phyloP scores from a whole-genome alignment of 768 basidiomycete genomes.

The Boletus rubroflammeus region DNA sequence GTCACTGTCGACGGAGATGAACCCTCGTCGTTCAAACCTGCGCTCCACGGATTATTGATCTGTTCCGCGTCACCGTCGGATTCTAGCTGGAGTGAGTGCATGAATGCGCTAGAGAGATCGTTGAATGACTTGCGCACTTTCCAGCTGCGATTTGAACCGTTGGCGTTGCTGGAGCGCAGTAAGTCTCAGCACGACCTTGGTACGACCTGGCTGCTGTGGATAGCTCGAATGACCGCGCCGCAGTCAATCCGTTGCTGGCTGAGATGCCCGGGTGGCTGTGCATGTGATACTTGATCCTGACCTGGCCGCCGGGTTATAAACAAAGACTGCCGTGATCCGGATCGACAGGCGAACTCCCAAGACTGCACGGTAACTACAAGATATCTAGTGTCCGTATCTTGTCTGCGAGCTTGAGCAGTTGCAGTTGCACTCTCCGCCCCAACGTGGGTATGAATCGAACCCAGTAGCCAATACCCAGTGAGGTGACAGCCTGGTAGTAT shows the following conservation, averaged over 20 bases:
- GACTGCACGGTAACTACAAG: not conserved
- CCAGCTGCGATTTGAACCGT: not conserved
- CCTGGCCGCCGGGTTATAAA: not conserved
- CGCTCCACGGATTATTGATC: conserved; percentile 8
- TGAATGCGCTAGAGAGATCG: not conserved
- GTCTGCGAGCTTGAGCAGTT: too few species aligned
- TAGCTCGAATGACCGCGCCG: not conserved
- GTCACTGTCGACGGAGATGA: not conserved
- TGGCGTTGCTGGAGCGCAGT: conserved; percentile 4
- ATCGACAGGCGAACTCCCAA: not conserved
- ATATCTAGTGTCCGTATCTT: not conserved
- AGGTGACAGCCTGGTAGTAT: conserved; percentile 56
- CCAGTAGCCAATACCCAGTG: too few species aligned
- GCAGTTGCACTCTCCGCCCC: too few species aligned
- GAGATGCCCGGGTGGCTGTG: conserved; percentile 5
- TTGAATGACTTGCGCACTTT: not conserved
- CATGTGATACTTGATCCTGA: not conserved
- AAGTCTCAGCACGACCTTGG: not conserved
- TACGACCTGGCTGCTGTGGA: not conserved
- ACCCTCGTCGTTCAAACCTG: not conserved
- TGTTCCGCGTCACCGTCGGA: not conserved
- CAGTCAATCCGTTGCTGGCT: not conserved
- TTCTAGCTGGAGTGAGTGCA: conserved; percentile 4
- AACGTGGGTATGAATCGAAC: too few species aligned
- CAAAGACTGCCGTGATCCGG: not conserved